Evolutionary conservation across 352 stramenopile genomes (phyloP).

Genomic region (Lagenidium sp.): DNA sequence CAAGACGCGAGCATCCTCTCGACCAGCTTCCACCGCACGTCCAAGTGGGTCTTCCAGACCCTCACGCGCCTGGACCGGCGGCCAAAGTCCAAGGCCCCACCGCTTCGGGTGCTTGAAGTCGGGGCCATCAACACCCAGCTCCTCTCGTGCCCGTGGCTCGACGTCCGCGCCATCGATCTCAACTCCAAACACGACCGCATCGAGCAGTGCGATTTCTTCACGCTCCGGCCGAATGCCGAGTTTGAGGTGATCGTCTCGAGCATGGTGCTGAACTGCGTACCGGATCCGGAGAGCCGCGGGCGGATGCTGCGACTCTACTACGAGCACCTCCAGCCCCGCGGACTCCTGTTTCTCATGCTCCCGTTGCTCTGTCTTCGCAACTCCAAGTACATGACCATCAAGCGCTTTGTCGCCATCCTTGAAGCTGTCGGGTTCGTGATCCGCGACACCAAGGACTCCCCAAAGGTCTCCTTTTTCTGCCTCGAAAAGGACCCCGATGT

Average conservation of each 20-base stretch:
- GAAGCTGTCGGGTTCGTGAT: constrained; percentile 57
- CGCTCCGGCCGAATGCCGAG: constrained; percentile 40
- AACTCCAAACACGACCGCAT: constrained; percentile 88
- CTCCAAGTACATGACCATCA: constrained; percentile 70
- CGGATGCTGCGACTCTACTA: constrained; percentile 64
- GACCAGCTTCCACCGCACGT: constrained; percentile 92
- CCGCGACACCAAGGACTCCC: constrained; percentile 64
- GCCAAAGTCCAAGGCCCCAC: constrained; percentile 53
- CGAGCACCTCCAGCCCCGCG: constrained; percentile 37
- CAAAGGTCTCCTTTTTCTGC: constrained; percentile 79
- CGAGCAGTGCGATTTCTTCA: constrained; percentile 90
- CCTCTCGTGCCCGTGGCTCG: constrained; percentile 88
- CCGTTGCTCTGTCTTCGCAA: constrained; percentile 66
- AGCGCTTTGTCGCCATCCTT: constrained; percentile 58
- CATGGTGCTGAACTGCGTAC: constrained; percentile 96
- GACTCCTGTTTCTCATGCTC: constrained; percentile 68
- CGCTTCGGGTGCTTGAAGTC: constrained; percentile 69
- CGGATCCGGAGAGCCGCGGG: constrained; percentile 73
- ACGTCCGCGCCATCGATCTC: constrained; percentile 94
- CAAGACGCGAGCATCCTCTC: constrained; percentile 93
- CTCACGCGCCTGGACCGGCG: constrained; percentile 72
- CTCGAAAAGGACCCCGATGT: constrained; percentile 33
- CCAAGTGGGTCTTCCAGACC: constrained; percentile 92
- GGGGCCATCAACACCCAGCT: constrained; percentile 96
- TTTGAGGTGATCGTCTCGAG: constrained; percentile 92